phyloP scores from a whole-genome alignment of 179 eudicot genomes.

The Spergularia azorica region DNA sequence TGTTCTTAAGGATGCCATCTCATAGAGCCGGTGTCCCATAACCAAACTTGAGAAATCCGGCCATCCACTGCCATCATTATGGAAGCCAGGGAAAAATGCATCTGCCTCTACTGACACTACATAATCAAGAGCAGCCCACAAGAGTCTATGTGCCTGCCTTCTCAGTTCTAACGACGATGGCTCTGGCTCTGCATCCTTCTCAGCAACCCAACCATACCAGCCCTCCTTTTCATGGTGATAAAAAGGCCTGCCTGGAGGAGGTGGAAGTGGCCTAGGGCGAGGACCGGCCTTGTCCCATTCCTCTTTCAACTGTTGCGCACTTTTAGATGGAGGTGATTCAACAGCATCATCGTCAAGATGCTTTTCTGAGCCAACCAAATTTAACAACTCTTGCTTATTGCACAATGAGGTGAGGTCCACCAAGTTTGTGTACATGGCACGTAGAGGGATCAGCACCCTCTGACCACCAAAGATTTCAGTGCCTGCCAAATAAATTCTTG shows the following conservation, averaged over 20 bases:
- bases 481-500: constrained; percentile 88
- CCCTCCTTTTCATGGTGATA: constrained; percentile 95
- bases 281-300: constrained; percentile 98
- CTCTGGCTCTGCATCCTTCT: constrained; percentile 78
- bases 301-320: constrained; percentile 47
- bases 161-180: constrained; percentile 60
- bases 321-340: constrained; percentile 57
- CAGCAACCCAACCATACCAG: constrained; percentile 96
- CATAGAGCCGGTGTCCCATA: constrained; percentile 91
- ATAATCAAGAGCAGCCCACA: constrained; percentile 97
- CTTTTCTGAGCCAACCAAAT: constrained; percentile 69
- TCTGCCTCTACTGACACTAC: constrained; percentile 92
- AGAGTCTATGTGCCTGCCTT: constrained; percentile 71
- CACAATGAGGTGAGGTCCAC: constrained; percentile 91
- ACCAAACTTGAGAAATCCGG: constrained; percentile 95
- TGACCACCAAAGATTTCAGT: constrained; percentile 96
- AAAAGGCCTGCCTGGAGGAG: constrained; percentile 87
- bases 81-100: constrained; percentile 91
- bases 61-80: constrained; percentile 86
- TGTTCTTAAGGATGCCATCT: constrained; percentile 76
- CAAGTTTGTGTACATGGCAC: constrained; percentile 83
- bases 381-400: constrained; percentile 64
- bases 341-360: constrained; percentile 45
- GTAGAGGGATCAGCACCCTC: constrained; percentile 82
- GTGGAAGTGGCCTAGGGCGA: constrained; percentile 96